Evolutionary conservation across 495 filamentous ascomycete genomes (phyloP), one percentile per base, ranked within the genome.

Genomic region (Penicillium silybi): DNA sequence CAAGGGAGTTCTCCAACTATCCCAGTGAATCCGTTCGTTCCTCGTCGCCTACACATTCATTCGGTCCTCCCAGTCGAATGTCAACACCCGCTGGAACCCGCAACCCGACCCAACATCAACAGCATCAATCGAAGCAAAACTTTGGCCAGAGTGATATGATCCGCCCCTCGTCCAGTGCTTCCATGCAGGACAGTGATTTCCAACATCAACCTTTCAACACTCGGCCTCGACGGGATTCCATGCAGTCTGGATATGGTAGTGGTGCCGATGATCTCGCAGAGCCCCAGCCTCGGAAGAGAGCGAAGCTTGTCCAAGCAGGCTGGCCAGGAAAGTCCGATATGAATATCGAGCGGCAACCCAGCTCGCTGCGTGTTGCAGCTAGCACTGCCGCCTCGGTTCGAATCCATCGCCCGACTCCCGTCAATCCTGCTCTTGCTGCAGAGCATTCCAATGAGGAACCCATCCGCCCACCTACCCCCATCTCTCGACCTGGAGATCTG

Each of bases 341-440:
- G 53, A 77, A 77, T 46, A 77, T 77, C 59, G 87, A 84, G 38
- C 75, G 80, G 23, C 83, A 82, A 41, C 80, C 84, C 17, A 87
- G 89, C 34, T 95, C 90, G 6, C 73, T 96, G n/a, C 79, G 91
- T 47, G 89, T 95, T 10, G 84, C 87, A 55, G 91, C 91, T 17
- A 93, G 89, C 65, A 92, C 89, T 15, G 83, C 90, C 26, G 88
- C 88, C 16, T 95, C 91, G 7, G 78, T 96, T 50, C 88, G 90
- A n/a, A 83, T 86, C 39, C 87, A 95, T 68, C 80, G 88, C 48
- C 91, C 90, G 7, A 80, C 88, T 26, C 79, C 85, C 7, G 67
- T 80, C 17, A 81, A 81, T 26, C 80, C 80, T 35, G 74, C 76
- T 6, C 64, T 75, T 35, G 50, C 73, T 56, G 56, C 62, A n/a